Evolutionary conservation across 768 basidiomycete genomes (phyloP), one percentile per base, ranked within the genome.

Genomic region (Candolleomyces efflorescens): DNA sequence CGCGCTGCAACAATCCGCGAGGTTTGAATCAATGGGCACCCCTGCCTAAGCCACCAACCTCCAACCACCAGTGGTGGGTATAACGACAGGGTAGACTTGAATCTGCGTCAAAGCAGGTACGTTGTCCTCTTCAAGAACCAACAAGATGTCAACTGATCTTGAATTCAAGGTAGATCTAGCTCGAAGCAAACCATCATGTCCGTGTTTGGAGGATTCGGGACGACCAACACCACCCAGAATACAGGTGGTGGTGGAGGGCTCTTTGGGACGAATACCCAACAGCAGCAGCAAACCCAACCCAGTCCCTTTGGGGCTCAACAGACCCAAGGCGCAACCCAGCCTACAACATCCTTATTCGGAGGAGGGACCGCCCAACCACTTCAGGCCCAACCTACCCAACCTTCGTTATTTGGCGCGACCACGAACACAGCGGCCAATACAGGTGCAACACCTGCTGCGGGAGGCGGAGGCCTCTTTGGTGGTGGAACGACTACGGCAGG

Each of bases 141-240:
- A 32, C n/a, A 15, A 44, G 17, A 48, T 48, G 46, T 20, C 46
- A 20, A 44, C 43, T 44, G 43, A 44, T 44, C 20, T 6, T 15
- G 13, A 17, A 17, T 1, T 44, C 13, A 6, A 22, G n/a, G 6
- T 44, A 44, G 43, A 44, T 44, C 43, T 22, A 17, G n/a, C 20
- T 9, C 9, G 43, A 6, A n/a, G 6, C 13, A n/a, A n/a, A 6
- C 43, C 45, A 56, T 27, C 13, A 70, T 71, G 70, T 69, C 68
- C 32, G 51, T 64, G 36, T 69, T 69, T 47, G 64, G 66, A 27
- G 64, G 60, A 39, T 60, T 63, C 56, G 66, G 63, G 38, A 26
- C 48, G 53, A 27, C 54, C 22, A 65, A 63, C 51, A 59, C 58
- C 51, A 59, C 58, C 50, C 58, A 65, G 56, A 49, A 57, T 55